phyloP scores from a whole-genome alignment of 805 yeast species.

The Metschnikowia cubensis region DNA sequence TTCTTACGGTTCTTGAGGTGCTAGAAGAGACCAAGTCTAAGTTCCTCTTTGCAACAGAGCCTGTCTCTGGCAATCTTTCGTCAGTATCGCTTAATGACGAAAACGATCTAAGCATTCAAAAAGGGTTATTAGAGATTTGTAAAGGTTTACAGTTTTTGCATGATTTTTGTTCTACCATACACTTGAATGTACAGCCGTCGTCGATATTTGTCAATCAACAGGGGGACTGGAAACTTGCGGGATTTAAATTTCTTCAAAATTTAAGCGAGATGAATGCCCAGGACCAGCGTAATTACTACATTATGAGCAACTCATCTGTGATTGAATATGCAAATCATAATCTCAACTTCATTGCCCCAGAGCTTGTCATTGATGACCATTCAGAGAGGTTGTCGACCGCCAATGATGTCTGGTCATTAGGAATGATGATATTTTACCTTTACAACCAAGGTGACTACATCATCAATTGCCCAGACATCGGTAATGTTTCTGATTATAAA shows the following conservation, averaged over 20 bases:
- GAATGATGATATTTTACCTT: slow-evolving; percentile 66
- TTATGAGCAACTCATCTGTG: slow-evolving; percentile 71
- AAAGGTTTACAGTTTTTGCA: slow-evolving; percentile 83
- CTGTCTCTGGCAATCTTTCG: slow-evolving; percentile 54
- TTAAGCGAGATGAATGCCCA: slow-evolving; percentile 46
- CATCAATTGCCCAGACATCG: slow-evolving; percentile 39
- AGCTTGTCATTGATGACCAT: slow-evolving; percentile 58
- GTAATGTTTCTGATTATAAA: slow-evolving; percentile 58
- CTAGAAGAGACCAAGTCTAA: slow-evolving; percentile 80
- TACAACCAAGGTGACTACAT: slow-evolving; percentile 53
- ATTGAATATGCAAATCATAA: slow-evolving; percentile 75
- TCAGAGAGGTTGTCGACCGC: slow-evolving; percentile 50
- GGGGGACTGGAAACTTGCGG: slow-evolving; percentile 92
- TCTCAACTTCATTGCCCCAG: slow-evolving; percentile 81
- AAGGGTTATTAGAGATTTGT: slow-evolving; percentile 76
- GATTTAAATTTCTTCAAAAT: slow-evolving; percentile 51
- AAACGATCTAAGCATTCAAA: slow-evolving; percentile 70
- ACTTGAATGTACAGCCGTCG: slow-evolving; percentile 73
- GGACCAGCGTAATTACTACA: slow-evolving; percentile 53
- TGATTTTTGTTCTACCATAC: slow-evolving; percentile 67
- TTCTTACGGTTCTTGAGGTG: slow-evolving; percentile 80
- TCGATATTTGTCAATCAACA: slow-evolving; percentile 73
- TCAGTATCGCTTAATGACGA: slow-evolving; percentile 35
- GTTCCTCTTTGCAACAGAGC: slow-evolving; percentile 81
- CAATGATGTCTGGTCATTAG: slow-evolving; percentile 83